Percentiles rank a stretch among this genome's conserved stretches.
Evolutionary conservation across 2,329 filamentous ascomycete genomes (phyloP).

Genomic region (Aspergillus viridinutans): DNA sequence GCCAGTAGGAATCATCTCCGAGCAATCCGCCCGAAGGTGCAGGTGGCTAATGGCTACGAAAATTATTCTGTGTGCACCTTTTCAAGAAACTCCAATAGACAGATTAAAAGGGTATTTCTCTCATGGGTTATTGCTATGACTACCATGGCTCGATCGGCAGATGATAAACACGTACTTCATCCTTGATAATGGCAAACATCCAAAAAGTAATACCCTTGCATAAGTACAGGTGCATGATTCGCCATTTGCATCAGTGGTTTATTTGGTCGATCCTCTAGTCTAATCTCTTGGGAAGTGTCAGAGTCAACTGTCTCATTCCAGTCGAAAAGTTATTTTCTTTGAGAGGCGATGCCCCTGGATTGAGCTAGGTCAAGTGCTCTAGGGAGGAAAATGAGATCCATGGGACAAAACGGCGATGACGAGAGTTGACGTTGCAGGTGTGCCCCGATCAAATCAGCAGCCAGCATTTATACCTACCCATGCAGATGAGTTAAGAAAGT

Average conservation of each 20-base stretch:
- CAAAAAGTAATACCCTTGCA: neutral
- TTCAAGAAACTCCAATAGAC: too few relatives aligned
- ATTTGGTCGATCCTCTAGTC: neutral
- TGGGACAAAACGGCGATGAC: neutral
- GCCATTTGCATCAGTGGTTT: neutral
- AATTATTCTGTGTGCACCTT: too few relatives aligned
- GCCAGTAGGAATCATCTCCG: slow-evolving; percentile 1
- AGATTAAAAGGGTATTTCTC: too few relatives aligned
- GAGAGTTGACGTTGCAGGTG: neutral
- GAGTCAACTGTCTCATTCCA: neutral
- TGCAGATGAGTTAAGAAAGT: neutral
- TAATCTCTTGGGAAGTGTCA: neutral
- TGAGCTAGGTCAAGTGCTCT: neutral
- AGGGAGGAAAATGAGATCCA: neutral
- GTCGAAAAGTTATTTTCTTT: neutral
- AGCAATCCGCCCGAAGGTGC: neutral
- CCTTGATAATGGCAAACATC: neutral
- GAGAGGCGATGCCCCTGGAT: neutral
- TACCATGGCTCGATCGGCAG: neutral
- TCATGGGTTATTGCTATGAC: neutral
- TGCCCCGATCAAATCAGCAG: neutral
- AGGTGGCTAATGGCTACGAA: neutral
- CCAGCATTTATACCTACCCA: neutral
- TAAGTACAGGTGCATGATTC: neutral
- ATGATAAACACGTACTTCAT: neutral